phyloP scores from a whole-genome alignment of 75 land plant genomes.

The Cunninghamia lanceolata region DNA sequence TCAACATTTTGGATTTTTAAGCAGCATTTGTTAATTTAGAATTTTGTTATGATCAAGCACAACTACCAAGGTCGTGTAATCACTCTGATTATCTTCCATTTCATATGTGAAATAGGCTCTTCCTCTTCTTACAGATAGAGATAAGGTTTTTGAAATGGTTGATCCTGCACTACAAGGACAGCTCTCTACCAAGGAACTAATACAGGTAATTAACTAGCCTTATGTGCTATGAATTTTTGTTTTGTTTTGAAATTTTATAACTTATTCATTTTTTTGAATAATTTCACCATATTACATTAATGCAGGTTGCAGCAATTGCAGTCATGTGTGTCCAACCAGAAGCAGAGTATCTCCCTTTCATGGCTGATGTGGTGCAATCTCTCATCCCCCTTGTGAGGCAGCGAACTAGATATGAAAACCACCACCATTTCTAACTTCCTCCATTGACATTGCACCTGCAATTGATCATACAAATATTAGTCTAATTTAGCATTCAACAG shows the following conservation, averaged over 20 bases:
- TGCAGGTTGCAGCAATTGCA: conserved; percentile 82
- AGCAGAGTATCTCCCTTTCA: conserved; percentile 77
- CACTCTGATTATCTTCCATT: background rate
- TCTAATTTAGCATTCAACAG: background rate
- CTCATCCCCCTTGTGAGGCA: conserved; percentile 61
- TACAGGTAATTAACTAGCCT: conserved; percentile 31
- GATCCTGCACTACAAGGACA: conserved; percentile 66
- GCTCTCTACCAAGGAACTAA: conserved; percentile 57
- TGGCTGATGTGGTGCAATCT: conserved; percentile 89
- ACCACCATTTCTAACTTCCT: conserved; percentile 13
- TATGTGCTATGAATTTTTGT: background rate
- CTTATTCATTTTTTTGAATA: no score
- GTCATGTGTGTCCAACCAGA: conserved; percentile 86
- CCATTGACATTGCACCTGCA: background rate
- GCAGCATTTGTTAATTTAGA: no score
- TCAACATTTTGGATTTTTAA: no score
- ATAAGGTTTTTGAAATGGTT: conserved; percentile 55
- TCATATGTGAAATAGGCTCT: conserved; percentile 35
- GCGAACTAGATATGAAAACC: background rate
- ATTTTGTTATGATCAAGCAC: background rate
- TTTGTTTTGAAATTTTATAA: no score
- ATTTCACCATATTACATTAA: background rate
- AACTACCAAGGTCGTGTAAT: background rate
- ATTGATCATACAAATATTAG: no score
- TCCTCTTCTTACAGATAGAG: conserved; percentile 58